Conservation (phyloP, 495 filamentous ascomycete genomes). For the Chaetomidium leptoderma region DNA sequence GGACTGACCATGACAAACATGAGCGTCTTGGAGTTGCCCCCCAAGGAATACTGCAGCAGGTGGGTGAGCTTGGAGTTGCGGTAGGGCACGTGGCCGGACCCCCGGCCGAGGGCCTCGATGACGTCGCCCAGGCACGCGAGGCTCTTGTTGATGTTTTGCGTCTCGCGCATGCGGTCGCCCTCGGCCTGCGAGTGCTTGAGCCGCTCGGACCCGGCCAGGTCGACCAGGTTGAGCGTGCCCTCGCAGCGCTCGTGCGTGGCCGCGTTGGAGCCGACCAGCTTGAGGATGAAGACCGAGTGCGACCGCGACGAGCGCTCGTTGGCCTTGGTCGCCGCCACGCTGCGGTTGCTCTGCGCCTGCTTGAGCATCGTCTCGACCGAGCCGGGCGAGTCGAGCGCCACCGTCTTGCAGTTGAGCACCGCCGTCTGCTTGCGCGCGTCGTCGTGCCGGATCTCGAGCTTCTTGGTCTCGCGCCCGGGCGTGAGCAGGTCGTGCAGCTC, state of each 20-base stretch:
- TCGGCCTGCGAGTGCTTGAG: slow-evolving; percentile 78
- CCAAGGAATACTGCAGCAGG: slow-evolving; percentile 88
- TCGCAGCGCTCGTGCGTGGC: slow-evolving; percentile 80
- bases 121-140: slow-evolving; percentile 92
- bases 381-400: slow-evolving; percentile 68
- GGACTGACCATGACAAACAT: slow-evolving; percentile 99
- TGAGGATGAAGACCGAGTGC: slow-evolving; percentile 95
- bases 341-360: slow-evolving; percentile 75
- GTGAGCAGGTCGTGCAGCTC: slow-evolving; percentile 90
- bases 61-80: slow-evolving; percentile 96
- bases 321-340: slow-evolving; percentile 90
- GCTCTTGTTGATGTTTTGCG: slow-evolving; percentile 94
- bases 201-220: slow-evolving; percentile 89
- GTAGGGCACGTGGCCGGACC: slow-evolving; percentile 86
- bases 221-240: slow-evolving; percentile 93
- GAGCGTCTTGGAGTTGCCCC: slow-evolving; percentile 93
- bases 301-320: slow-evolving; percentile 92
- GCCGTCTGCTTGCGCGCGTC: slow-evolving; percentile 72
- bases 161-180: slow-evolving; percentile 85
- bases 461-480: slow-evolving; percentile 68
- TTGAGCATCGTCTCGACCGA: slow-evolving; percentile 75
- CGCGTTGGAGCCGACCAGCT: slow-evolving; percentile 73
- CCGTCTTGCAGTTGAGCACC: slow-evolving; percentile 77
- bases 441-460: slow-evolving; percentile 90
- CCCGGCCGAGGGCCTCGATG: slow-evolving; percentile 81